Base-by-base conservation (phyloP, 2,329 filamentous ascomycete genomes). In the Thielaviopsis populi region DNA sequence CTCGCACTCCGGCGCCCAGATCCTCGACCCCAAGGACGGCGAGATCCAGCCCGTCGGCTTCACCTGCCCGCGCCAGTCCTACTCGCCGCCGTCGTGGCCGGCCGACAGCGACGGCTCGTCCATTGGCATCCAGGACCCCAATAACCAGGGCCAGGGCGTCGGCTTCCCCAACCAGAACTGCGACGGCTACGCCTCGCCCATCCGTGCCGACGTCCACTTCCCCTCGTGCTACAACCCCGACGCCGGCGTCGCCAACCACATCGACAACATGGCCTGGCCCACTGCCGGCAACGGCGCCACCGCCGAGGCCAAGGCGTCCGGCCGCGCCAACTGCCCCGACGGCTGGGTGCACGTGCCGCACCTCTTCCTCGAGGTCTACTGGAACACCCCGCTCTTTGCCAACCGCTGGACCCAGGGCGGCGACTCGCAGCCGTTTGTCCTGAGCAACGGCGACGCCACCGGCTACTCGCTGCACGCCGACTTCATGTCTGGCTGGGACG, bases 401-500 rank as follows among this genome's bases (percentile, higher is more conserved):
- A 73, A 75, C 69, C 77, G 78, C 69, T 84, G 81, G 81, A 75
- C 76, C n/a, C 74, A 76, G 56, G 75, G 79, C 68, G 76, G 78
- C 66, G 71, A 70, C 37, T 71, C 70, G 27, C 80, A 83, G 74
- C 84, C 84, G 11, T 89, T 89, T 69, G 83, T 89, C 63, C 80
- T 88, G 53, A 76, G 85, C 68, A 84, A 84, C 70, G 86, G 86
- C 54, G 86, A 91, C 65, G 76, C 78, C 22, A 88, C 87, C 11
- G 87, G 87, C 64, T 89, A 82, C 75, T 83, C 82, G 69, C 80
- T 80, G 66, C 87, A 90, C 73, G 86, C 79, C 59, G 87, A 91
- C 73, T 90, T 91, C 75, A 73, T 87, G 68, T 83, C 87, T 67
- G 87, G 82, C 17, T 91, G 88, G 88, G 83, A 90, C 68, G 77